These are phyloP conservation scores for Thalassiosira hispida DNA, from an alignment of 352 stramenopile genomes.

Conservation along the genomic window DNA sequence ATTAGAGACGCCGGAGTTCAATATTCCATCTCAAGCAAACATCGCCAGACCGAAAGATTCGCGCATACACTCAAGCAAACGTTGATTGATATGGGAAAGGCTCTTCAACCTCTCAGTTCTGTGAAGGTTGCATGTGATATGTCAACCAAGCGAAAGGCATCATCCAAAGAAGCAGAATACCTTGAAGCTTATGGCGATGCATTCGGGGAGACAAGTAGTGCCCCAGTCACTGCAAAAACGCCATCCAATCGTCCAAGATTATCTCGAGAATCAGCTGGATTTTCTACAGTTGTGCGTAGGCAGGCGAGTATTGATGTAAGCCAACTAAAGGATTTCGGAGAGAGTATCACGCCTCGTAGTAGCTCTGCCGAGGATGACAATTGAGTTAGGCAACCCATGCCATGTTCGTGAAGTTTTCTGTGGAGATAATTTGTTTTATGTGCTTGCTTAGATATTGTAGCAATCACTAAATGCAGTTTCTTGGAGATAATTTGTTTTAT, in stretches of 20 bases:
- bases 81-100: slow-evolving; percentile 56
- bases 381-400: too few relatives aligned
- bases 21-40: slow-evolving; percentile 81
- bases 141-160: background rate
- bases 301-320: slow-evolving; percentile 26
- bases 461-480: too few relatives aligned
- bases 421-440: too few relatives aligned
- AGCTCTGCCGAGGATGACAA: background rate
- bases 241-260: background rate
- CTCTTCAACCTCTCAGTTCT: slow-evolving; percentile 34
- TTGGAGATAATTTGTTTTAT: too few relatives aligned
- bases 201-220: slow-evolving; percentile 43
- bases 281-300: slow-evolving; percentile 32
- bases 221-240: background rate
- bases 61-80: slow-evolving; percentile 61
- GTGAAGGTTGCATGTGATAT: slow-evolving; percentile 35
- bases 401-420: too few relatives aligned
- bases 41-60: slow-evolving; percentile 79
- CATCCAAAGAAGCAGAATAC: slow-evolving; percentile 29
- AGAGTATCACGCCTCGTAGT: slow-evolving; percentile 7
- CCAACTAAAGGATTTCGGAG: slow-evolving; percentile 23
- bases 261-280: slow-evolving; percentile 6
- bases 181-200: slow-evolving; percentile 56
- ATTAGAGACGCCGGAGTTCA: slow-evolving; percentile 95
- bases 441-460: too few relatives aligned